These are phyloP conservation scores for Trichoderma semiorbis DNA, from an alignment of 2,329 filamentous ascomycete species.

Conservation along the genomic window DNA sequence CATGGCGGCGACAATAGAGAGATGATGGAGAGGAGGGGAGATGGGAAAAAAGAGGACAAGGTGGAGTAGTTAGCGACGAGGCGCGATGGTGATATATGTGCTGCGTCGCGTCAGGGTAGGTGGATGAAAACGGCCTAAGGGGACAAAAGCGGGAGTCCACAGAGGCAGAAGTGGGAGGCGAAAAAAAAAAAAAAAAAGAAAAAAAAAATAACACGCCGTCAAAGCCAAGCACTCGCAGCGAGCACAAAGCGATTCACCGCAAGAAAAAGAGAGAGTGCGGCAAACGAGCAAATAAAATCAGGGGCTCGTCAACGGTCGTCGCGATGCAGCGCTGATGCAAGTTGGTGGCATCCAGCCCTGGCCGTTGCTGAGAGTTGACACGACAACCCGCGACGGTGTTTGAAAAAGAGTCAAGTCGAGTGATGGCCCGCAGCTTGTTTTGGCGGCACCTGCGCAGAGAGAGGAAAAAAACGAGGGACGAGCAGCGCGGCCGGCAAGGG, in stretches of 20 bases:
- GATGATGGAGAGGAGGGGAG: neutral
- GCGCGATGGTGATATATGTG: conserved; percentile 6
- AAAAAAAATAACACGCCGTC: neutral
- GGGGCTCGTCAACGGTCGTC: neutral
- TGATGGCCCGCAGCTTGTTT: conserved; percentile 13
- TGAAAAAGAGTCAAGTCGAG: conserved; percentile 1
- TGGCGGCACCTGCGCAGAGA: conserved; percentile 13
- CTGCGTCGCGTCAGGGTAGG: conserved; percentile 11
- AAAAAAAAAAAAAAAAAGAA: neutral
- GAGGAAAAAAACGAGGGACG: conserved; percentile 8
- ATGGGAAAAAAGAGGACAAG: neutral
- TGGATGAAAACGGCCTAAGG: conserved; percentile 11
- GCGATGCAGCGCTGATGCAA: conserved; percentile 14
- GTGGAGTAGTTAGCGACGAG: neutral
- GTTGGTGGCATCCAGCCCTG: conserved; percentile 1
- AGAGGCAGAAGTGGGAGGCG: neutral
- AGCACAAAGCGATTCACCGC: conserved; percentile 3
- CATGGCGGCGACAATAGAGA: conserved; percentile 26
- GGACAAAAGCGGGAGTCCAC: neutral
- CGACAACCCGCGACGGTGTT: conserved; percentile 17
- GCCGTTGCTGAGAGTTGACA: conserved; percentile 14
- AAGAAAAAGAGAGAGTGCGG: neutral
- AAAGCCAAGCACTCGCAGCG: neutral
- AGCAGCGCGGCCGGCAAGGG: conserved; percentile 17
- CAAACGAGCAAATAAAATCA: neutral